These are phyloP conservation scores for Gryganskiella cystojenkinii DNA, from an alignment of 192 early-diverging fungal species.

Conservation along the genomic window DNA sequence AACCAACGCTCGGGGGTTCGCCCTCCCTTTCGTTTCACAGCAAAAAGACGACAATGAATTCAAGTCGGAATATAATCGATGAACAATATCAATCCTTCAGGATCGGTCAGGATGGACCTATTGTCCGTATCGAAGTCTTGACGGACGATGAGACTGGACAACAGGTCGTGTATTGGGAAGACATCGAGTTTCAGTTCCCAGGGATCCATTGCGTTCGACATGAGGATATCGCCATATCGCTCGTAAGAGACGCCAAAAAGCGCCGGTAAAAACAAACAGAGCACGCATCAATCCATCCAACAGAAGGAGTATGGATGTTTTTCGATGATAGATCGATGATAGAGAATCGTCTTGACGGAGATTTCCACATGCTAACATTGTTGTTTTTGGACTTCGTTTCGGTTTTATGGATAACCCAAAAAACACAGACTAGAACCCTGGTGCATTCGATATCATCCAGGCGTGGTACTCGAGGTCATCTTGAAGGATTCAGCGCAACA, in stretches of 20 bases:
- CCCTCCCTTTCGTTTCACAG: no score
- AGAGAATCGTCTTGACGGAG: neutral
- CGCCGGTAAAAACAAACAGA: neutral
- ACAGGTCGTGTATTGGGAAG: conserved; percentile 5
- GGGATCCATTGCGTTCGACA: conserved; percentile 1
- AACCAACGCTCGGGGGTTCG: no score
- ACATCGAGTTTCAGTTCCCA: conserved; percentile 12
- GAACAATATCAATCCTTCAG: neutral
- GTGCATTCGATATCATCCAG: neutral
- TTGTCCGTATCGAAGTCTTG: neutral
- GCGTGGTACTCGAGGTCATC: neutral
- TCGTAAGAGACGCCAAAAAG: neutral
- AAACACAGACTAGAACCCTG: neutral
- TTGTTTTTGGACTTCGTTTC: neutral
- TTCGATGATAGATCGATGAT: neutral
- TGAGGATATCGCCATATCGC: neutral
- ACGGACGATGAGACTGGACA: neutral
- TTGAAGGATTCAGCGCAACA: neutral
- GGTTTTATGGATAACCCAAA: neutral
- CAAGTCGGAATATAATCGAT: no score
- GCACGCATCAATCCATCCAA: neutral
- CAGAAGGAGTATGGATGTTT: no score
- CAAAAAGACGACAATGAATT: no score
- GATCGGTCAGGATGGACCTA: neutral
- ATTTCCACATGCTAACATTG: no score